Percentiles rank a stretch among this genome's conserved stretches.
Evolutionary conservation across 192 early-diverging fungal genomes (phyloP).

Genomic region (Gonapodya sp.): DNA sequence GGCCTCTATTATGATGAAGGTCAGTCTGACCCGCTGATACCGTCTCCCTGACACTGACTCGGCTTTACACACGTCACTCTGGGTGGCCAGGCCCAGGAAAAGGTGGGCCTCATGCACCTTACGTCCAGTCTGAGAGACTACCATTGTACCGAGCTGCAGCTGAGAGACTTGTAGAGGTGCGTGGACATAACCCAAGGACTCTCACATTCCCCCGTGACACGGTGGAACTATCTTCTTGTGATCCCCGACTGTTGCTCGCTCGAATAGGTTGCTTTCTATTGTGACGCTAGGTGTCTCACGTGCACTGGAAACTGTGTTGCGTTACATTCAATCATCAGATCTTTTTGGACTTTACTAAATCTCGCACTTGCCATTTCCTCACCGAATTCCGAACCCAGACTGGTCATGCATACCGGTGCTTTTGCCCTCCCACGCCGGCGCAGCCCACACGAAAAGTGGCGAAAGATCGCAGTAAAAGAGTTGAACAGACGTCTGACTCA

Average conservation of each 20-base stretch:
- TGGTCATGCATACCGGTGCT: constrained; percentile 81
- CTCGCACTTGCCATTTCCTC: background rate
- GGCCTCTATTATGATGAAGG: constrained; percentile 72
- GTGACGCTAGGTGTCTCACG: no score
- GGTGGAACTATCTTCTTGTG: background rate
- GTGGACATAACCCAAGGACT: no score
- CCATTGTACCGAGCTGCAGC: constrained; percentile 65
- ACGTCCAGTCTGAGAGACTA: constrained; percentile 61
- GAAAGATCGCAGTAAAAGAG: constrained; percentile 41
- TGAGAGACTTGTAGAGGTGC: constrained; percentile 45
- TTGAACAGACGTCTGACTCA: background rate
- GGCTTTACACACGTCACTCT: no score
- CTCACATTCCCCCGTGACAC: no score
- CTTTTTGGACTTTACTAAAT: no score
- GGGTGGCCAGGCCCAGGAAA: constrained; percentile 47
- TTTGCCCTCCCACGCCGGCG: constrained; percentile 66
- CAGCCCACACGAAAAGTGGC: constrained; percentile 40
- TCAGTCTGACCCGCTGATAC: no score
- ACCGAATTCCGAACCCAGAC: constrained; percentile 15
- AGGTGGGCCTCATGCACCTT: constrained; percentile 43
- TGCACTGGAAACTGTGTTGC: no score
- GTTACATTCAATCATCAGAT: no score
- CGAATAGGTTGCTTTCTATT: no score
- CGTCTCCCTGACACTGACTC: no score
- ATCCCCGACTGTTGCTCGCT: background rate